Evolutionary conservation across 2,329 filamentous ascomycete genomes (phyloP).

Genomic region (Penicillium sp.): DNA sequence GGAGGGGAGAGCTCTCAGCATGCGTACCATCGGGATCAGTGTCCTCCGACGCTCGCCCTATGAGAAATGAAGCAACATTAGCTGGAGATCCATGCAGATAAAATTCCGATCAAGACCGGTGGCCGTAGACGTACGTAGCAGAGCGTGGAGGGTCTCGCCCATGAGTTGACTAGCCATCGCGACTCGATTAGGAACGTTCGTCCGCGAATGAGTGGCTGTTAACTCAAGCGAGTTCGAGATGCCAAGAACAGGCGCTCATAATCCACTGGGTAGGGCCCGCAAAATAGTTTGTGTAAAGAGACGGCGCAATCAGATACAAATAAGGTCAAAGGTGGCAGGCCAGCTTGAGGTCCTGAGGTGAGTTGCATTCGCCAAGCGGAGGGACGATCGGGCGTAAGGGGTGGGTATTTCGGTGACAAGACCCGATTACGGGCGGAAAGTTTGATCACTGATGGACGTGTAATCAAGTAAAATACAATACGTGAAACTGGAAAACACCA

Average conservation of each 20-base stretch:
- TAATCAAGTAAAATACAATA: not conserved
- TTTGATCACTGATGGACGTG: not conserved
- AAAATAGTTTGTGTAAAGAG: not conserved
- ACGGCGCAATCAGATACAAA: slow-evolving; percentile 6
- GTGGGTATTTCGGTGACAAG: slow-evolving; percentile 13
- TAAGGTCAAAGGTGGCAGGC: slow-evolving; percentile 8
- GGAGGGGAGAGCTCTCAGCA: slow-evolving; percentile 7
- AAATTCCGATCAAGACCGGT: not conserved
- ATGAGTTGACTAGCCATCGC: slow-evolving; percentile 39
- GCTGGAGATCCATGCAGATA: slow-evolving; percentile 2
- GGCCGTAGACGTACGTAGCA: slow-evolving; percentile 36
- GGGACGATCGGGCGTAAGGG: slow-evolving; percentile 5
- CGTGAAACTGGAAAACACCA: not conserved
- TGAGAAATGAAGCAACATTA: slow-evolving; percentile 17
- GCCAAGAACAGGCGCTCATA: slow-evolving; percentile 39
- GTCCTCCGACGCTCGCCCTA: slow-evolving; percentile 40
- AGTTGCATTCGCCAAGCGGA: slow-evolving; percentile 20
- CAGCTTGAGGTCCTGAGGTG: slow-evolving; percentile 9
- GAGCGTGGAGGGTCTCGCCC: slow-evolving; percentile 35
- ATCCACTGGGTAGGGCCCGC: slow-evolving; percentile 19
- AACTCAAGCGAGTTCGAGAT: slow-evolving; percentile 36
- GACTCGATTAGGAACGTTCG: slow-evolving; percentile 23
- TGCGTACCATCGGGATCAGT: slow-evolving; percentile 42
- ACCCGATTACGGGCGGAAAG: slow-evolving; percentile 1
- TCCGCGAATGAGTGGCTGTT: slow-evolving; percentile 30